These are phyloP conservation scores for Neocallimastix lanati DNA, from an alignment of 192 early-diverging fungal genomes.

Conservation along the genomic window DNA sequence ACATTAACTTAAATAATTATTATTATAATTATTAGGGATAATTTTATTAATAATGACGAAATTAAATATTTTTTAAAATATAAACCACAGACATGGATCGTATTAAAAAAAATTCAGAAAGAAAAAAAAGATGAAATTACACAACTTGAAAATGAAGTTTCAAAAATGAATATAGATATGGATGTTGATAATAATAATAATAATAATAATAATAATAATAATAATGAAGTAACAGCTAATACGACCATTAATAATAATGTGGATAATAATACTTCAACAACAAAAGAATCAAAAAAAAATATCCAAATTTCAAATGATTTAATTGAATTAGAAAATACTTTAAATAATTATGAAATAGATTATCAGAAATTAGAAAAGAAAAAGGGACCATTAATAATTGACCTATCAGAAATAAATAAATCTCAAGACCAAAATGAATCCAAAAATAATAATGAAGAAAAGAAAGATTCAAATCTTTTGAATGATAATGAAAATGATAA, in stretches of 20 bases:
- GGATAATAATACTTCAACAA: neutral
- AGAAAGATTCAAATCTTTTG: too few relatives aligned
- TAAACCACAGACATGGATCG: slow-evolving; percentile 43
- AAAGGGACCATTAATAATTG: neutral
- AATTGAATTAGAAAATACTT: neutral
- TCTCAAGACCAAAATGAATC: neutral
- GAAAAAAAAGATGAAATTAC: slow-evolving; percentile 6
- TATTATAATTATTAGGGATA: too few relatives aligned
- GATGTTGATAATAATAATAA: neutral
- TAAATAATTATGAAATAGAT: neutral
- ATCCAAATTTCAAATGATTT: neutral
- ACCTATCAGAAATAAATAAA: neutral
- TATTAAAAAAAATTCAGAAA: slow-evolving; percentile 48
- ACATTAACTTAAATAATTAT: too few relatives aligned
- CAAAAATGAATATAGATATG: neutral
- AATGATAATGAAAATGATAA: neutral
- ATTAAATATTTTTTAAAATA: slow-evolving; percentile 56
- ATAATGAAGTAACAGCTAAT: neutral
- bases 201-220: too few relatives aligned
- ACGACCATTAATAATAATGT: neutral
- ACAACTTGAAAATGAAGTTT: neutral
- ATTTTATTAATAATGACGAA: slow-evolving; percentile 74
- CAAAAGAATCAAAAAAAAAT: neutral
- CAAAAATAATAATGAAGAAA: neutral
- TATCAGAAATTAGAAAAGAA: neutral